Base-by-base conservation (phyloP, 2,329 filamentous ascomycete species). In the Stachybotrys elegans region DNA sequence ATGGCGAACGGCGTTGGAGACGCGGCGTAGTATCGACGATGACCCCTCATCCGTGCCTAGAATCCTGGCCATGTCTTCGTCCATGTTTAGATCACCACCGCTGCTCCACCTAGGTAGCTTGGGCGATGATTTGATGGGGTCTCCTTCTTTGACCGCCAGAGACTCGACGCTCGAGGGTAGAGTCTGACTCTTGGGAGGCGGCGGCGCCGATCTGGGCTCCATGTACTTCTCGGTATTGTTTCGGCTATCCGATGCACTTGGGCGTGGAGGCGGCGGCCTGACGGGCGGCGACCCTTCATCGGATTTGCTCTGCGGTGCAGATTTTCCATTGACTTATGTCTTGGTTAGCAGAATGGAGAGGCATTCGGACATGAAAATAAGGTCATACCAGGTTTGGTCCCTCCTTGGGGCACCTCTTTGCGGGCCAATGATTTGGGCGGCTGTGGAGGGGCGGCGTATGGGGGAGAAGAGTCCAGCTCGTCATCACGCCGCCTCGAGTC, bases 1-100 rank as follows among this genome's bases (percentile, higher is more conserved):
- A 65, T 97, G 93, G 51, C 90, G 88, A 45, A 96, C 90, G 41
- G 88, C 91, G 60, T 95, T 95, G 7, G 93, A 97, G 32, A 96
- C 87, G 42, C 89, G 83, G 45, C 88, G 86, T 49, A 97, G 72
- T 48, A 96, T 86, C 1, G 88, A 92, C 21, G 88, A 84, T 23
- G 82, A 84, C 35, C 77, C 74, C 60, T 90, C 87, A 48, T 92
- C 88, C 17, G 81, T 83, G 32, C 83, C 86, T 47, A 95, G 73
- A 46, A 96, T 92, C 45, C 91, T 84, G 43, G 88, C 86, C 81
- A 96, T 89, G 60, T 97, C 93, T 63, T 96, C 91, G 52, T 97
- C 92, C 84, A 95, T 83, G 47, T 86, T 93, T 58, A 96, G 93
- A 52, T 95, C 90, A 43, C 84, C 88, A 42, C 88, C 88, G 35